Conservation (phyloP, 768 basidiomycete species). For the Lactarius pseudohatsudake region DNA sequence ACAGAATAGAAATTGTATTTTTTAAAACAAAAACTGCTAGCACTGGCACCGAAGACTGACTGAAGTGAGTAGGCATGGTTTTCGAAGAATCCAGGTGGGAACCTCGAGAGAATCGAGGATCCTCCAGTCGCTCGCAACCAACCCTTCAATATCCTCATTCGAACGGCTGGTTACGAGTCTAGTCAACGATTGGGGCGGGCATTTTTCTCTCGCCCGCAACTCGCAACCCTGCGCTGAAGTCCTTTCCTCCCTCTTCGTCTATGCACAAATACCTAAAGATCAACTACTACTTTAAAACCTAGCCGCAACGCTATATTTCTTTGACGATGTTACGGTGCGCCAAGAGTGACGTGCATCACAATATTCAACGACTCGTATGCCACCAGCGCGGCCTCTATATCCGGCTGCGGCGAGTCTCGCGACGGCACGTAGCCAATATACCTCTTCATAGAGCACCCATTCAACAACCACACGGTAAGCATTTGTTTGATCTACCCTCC, state of each 20-base stretch:
- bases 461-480: conserved; percentile 52
- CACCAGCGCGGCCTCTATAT: conserved; percentile 58
- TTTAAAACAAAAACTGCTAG: too few species aligned
- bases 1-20: too few species aligned
- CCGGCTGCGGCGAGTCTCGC: too few species aligned
- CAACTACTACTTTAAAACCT: conserved; percentile 60
- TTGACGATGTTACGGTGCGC: conserved; percentile 85
- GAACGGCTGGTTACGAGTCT: too few species aligned
- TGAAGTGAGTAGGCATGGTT: too few species aligned
- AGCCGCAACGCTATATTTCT: conserved; percentile 81
- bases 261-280: conserved; percentile 26
- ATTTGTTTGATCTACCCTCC: background rate
- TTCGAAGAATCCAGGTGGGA: too few species aligned
- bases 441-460: conserved; percentile 85
- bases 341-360: conserved; percentile 15
- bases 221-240: conserved; percentile 3
- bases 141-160: too few species aligned
- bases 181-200: conserved; percentile 8
- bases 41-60: too few species aligned
- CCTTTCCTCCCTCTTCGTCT: conserved; percentile 8
- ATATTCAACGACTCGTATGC: background rate
- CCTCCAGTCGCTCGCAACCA: too few species aligned
- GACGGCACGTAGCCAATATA: conserved; percentile 43
- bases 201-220: background rate
- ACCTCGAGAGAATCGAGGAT: too few species aligned